phyloP scores from a whole-genome alignment of 768 basidiomycete genomes.

The Hericium coralloides region DNA sequence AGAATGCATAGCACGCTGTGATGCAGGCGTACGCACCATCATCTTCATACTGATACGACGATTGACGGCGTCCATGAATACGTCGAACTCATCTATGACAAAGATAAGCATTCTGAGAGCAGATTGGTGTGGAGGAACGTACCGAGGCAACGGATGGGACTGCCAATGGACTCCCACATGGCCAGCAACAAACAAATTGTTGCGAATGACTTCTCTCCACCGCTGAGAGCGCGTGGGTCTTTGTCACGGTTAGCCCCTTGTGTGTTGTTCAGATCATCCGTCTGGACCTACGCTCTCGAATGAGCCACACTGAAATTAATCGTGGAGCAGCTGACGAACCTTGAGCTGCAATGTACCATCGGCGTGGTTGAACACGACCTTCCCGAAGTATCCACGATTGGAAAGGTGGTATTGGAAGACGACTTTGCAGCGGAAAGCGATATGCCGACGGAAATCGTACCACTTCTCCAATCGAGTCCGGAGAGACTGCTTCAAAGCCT shows the following conservation, averaged over 20 bases:
- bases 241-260: slow-evolving; percentile 56
- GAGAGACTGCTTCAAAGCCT: slow-evolving; percentile 66
- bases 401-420: slow-evolving; percentile 78
- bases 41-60: slow-evolving; percentile 91
- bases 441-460: slow-evolving; percentile 83
- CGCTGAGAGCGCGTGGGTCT: slow-evolving; percentile 79
- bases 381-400: slow-evolving; percentile 83
- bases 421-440: slow-evolving; percentile 79
- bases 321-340: slow-evolving; percentile 23
- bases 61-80: slow-evolving; percentile 94
- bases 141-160: slow-evolving; percentile 90
- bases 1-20: neutral
- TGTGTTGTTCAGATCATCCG: slow-evolving; percentile 65
- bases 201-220: slow-evolving; percentile 95
- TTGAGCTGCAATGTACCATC: slow-evolving; percentile 55
- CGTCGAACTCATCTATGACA: slow-evolving; percentile 85
- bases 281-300: slow-evolving; percentile 50
- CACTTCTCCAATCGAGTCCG: slow-evolving; percentile 60
- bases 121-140: slow-evolving; percentile 13
- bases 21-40: slow-evolving; percentile 50
- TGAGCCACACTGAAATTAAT: neutral
- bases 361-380: slow-evolving; percentile 79
- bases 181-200: slow-evolving; percentile 92
- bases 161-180: slow-evolving; percentile 92
- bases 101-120: neutral